A percentile compares a stretch with the other conserved stretches of the same genome.
Conservation (phyloP, 306 rosid genomes). For the Urtica urens region DNA sequence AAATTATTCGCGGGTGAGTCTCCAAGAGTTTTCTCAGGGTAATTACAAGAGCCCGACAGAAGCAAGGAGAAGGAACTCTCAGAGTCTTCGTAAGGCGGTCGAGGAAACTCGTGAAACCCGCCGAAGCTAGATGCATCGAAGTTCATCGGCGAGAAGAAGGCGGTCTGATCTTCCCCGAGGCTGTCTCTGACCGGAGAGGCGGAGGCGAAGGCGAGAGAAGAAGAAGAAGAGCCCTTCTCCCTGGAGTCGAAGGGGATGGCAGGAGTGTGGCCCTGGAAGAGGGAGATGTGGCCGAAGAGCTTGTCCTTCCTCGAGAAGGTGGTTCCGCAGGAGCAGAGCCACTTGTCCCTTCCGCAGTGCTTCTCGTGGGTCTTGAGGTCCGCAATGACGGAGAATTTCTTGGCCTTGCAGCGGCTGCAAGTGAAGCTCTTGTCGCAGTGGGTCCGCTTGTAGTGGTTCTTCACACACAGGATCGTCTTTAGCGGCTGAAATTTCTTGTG, state of each 20-base stretch:
- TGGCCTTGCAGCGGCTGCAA: constrained; percentile 87
- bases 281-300: constrained; percentile 96
- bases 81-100: constrained; percentile 70
- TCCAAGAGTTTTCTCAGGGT: constrained; percentile 40
- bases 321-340: constrained; percentile 99
- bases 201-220: constrained; percentile 52
- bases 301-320: constrained; percentile 99
- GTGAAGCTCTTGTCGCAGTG: constrained; percentile 94
- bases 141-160: constrained; percentile 68
- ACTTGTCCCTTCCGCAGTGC: constrained; percentile 96
- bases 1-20: constrained; percentile 33
- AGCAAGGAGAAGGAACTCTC: constrained; percentile 71
- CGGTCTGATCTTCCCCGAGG: constrained; percentile 61
- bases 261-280: constrained; percentile 97
- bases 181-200: constrained; percentile 38
- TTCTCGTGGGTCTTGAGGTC: constrained; percentile 98
- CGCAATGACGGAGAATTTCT: constrained; percentile 93
- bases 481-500: constrained; percentile 90
- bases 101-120: constrained; percentile 73
- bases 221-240: no score
- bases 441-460: constrained; percentile 97
- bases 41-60: constrained; percentile 48
- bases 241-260: constrained; percentile 77
- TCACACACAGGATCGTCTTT: constrained; percentile 92
- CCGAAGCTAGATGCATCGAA: constrained; percentile 69